Evolutionary conservation across 2,329 filamentous ascomycete genomes (phyloP).

Genomic region (Cladosporium halotolerans): DNA sequence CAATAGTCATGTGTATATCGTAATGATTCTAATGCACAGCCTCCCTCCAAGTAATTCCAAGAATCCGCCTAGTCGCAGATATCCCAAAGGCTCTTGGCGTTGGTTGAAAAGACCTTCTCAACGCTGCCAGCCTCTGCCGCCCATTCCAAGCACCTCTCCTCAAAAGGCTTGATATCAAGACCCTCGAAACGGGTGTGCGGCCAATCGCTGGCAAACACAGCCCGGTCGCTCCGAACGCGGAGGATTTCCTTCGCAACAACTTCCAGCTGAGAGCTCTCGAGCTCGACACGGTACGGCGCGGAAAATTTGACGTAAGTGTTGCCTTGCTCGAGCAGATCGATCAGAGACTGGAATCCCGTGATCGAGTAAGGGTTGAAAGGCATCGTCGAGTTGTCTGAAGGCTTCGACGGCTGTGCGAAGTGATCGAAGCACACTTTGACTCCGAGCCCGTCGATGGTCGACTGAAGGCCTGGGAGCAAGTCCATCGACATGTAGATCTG

Average conservation of each 20-base stretch:
- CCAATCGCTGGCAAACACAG: constrained; percentile 59
- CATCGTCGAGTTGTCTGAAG: constrained; percentile 30
- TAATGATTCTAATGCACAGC: no score
- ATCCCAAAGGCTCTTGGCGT: constrained; percentile 47
- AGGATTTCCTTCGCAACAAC: constrained; percentile 47
- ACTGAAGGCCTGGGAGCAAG: constrained; percentile 41
- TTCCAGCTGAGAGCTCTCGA: constrained; percentile 41
- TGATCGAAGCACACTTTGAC: constrained; percentile 56
- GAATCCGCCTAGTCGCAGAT: not conserved
- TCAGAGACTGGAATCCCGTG: constrained; percentile 45
- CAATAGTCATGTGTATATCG: no score
- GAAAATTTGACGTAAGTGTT: constrained; percentile 54
- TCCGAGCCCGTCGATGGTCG: constrained; percentile 41
- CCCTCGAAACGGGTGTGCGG: constrained; percentile 57
- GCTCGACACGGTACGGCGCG: constrained; percentile 51
- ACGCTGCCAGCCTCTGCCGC: constrained; percentile 39
- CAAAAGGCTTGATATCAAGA: constrained; percentile 50
- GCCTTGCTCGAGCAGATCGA: constrained; percentile 42
- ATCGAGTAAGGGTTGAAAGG: constrained; percentile 33
- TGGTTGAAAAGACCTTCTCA: constrained; percentile 49
- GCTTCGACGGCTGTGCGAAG: constrained; percentile 43
- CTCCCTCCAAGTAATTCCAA: no score
- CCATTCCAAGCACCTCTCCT: constrained; percentile 49
- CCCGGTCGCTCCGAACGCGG: constrained; percentile 36
- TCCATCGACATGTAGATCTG: constrained; percentile 27